phyloP scores from a whole-genome alignment of 192 early-diverging fungal species.

The Mortierella antarctica region DNA sequence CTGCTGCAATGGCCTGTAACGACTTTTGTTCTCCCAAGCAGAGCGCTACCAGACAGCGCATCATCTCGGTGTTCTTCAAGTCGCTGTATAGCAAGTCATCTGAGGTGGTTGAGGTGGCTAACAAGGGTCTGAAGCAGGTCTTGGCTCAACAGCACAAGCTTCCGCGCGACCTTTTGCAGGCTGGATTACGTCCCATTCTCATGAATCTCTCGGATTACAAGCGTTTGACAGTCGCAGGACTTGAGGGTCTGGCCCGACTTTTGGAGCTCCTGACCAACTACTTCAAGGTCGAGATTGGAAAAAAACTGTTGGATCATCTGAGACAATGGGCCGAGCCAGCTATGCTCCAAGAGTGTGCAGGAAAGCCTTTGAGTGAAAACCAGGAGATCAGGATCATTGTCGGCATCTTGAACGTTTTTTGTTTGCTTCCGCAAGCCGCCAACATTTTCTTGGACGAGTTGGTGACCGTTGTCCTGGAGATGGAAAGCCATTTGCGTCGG shows the following conservation, averaged over 20 bases:
- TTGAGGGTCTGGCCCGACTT: slow-evolving; percentile 95
- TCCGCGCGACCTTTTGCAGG: slow-evolving; percentile 94
- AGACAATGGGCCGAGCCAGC: slow-evolving; percentile 91
- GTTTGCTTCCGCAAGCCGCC: slow-evolving; percentile 90
- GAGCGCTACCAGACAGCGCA: slow-evolving; percentile 82
- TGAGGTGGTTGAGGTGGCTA: slow-evolving; percentile 95
- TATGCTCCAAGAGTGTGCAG: slow-evolving; percentile 82
- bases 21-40: slow-evolving; percentile 84
- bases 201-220: slow-evolving; percentile 96
- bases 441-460: slow-evolving; percentile 93
- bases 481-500: slow-evolving; percentile 87
- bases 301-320: slow-evolving; percentile 96
- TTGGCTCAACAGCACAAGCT: slow-evolving; percentile 86
- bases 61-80: slow-evolving; percentile 99
- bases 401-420: slow-evolving; percentile 93
- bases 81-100: slow-evolving; percentile 94
- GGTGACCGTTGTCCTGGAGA: slow-evolving; percentile 84
- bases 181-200: slow-evolving; percentile 95
- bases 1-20: slow-evolving; percentile 90
- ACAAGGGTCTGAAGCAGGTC: slow-evolving; percentile 89
- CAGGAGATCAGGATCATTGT: slow-evolving; percentile 96
- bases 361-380: slow-evolving; percentile 87
- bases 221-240: slow-evolving; percentile 87
- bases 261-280: slow-evolving; percentile 95
- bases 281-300: slow-evolving; percentile 99